Evolutionary conservation across 2,329 filamentous ascomycete species (phyloP), one percentile per base, ranked within the genome.

Genomic region (Cyphellophora attinorum): DNA sequence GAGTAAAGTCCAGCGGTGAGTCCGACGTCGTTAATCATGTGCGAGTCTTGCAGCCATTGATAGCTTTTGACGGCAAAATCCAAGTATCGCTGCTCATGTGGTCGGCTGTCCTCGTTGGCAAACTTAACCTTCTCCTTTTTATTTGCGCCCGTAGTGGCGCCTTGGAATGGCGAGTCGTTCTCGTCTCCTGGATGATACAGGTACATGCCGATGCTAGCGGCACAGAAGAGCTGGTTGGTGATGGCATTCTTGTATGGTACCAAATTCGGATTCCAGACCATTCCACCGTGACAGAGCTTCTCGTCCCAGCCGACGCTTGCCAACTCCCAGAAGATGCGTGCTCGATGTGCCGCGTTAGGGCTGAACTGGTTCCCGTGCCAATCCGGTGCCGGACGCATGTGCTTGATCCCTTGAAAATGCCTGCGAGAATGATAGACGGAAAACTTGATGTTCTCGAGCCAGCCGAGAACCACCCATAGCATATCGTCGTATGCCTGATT

Each of bases 221-320:
- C 71, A 40, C 95, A 84, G 60, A 74, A 95, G 1, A 95, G 72
- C 54, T 95, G 77, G 52, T 95, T 95, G 18, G 89, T 96, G 49
- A 96, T 93, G 43, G 89, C 85, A 51, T 96, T 96, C 55, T 95
- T 96, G 64, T 95, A 96, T 0, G 86, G 85, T 25, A 70, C 59
- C 17, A 89, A 62, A 21, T 75, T 73, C 3, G 85, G 85, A 46
- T 83, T 93, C 89, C 89, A 96, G 11, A 77, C 72, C 82, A 96
- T 93, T 29, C 89, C 89, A 14, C 89, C 89, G 4, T 72, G 73
- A 50, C 89, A 96, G 4, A 93, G 70, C 15, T 67, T 68, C 14
- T 74, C 81, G 52, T 93, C 82, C 85, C 88, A 96, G 4, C 89
- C 85, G 8, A 70, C 63, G 4, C 75, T 70, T 4, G 84, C 82